Evolutionary conservation across 306 rosid species (phyloP).

Genomic region (Trifolium subterraneum): DNA sequence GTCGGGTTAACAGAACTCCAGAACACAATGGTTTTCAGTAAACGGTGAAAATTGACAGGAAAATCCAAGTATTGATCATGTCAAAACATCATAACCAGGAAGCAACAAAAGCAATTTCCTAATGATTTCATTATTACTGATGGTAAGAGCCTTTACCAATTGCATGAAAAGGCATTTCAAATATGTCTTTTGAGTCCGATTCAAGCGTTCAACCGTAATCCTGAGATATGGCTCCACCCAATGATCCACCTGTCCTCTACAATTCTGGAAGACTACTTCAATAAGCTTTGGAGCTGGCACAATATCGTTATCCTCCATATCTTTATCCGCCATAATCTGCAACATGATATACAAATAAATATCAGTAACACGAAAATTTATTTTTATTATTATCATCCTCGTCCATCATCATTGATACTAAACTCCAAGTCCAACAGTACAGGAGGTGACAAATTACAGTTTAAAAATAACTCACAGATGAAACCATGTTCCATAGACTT

Average conservation of each 20-base stretch:
- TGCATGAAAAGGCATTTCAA: conserved; percentile 87
- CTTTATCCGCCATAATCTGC: conserved; percentile 80
- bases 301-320: conserved; percentile 90
- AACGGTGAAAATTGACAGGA: background rate
- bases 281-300: conserved; percentile 97
- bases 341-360: conserved; percentile 19
- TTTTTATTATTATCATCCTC: background rate
- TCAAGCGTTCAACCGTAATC: conserved; percentile 76
- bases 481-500: conserved; percentile 91
- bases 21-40: background rate
- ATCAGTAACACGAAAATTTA: background rate
- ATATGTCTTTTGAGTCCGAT: conserved; percentile 71
- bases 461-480: conserved; percentile 67
- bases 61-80: conserved; percentile 9
- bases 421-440: conserved; percentile 20
- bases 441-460: conserved; percentile 7
- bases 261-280: conserved; percentile 92
- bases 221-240: conserved; percentile 96
- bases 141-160: conserved; percentile 69
- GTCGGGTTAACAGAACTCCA: background rate
- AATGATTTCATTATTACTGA: background rate
- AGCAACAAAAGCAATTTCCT: conserved; percentile 5
- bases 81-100: conserved; percentile 24
- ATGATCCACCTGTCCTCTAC: conserved; percentile 92
- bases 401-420: background rate